Percentiles rank a stretch among this genome's conserved stretches.
phyloP scores from a whole-genome alignment of 73 alveolate species.

The Blepharisma japonicum region DNA sequence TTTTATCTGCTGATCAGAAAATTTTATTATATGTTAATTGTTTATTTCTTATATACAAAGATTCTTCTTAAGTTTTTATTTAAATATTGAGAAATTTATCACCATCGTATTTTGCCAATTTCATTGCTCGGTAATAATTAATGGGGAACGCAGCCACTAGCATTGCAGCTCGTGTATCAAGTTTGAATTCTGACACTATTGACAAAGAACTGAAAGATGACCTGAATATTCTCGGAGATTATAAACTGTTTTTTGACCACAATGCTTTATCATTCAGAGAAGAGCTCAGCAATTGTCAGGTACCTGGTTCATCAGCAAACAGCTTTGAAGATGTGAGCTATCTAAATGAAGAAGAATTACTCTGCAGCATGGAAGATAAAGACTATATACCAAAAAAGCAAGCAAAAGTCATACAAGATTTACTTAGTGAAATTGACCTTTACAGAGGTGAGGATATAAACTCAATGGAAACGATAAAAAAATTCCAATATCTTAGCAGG shows the following conservation, averaged over 20 bases:
- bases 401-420: neutral
- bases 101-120: too few species aligned
- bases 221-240: neutral
- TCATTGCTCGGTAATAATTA: too few species aligned
- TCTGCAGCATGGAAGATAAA: neutral
- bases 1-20: too few species aligned
- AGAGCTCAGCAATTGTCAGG: neutral
- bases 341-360: neutral
- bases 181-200: neutral
- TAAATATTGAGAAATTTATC: too few species aligned
- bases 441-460: neutral
- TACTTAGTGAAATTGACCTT: neutral
- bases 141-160: slow-evolving; percentile 17
- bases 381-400: neutral
- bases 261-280: neutral
- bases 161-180: neutral
- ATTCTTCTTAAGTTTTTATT: too few species aligned
- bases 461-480: neutral
- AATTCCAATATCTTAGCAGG: neutral
- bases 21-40: too few species aligned
- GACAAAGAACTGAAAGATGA: neutral
- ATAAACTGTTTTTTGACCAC: neutral
- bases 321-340: neutral
- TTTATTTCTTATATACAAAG: too few species aligned
- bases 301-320: neutral